Percentiles rank a stretch among this genome's conserved stretches.
These are phyloP conservation scores for Panellus pusillus DNA, from an alignment of 768 basidiomycete species.

Conservation along the genomic window DNA sequence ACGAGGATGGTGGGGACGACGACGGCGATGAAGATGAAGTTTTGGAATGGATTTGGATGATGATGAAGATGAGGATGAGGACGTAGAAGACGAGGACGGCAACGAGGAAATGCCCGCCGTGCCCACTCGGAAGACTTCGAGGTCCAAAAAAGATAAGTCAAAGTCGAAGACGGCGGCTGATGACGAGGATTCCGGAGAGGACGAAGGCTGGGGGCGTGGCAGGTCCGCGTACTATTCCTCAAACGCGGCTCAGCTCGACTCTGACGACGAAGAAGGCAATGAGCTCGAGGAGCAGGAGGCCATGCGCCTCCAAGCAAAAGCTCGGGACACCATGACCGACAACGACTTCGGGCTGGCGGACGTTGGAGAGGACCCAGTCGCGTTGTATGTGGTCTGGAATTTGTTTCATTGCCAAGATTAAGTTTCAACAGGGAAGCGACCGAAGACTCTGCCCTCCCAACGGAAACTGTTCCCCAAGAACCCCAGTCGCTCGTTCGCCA, in stretches of 20 bases:
- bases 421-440: conserved; percentile 32
- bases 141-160: conserved; percentile 24
- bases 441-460: conserved; percentile 37
- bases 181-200: conserved; percentile 42
- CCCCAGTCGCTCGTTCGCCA: conserved; percentile 60
- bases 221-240: conserved; percentile 85
- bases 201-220: conserved; percentile 79
- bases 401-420: background rate
- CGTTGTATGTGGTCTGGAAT: conserved; percentile 7
- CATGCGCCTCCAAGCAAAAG: conserved; percentile 72
- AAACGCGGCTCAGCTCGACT: conserved; percentile 77
- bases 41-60: conserved; percentile 30
- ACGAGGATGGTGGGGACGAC: conserved; percentile 38
- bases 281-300: conserved; percentile 90
- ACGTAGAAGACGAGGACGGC: conserved; percentile 28
- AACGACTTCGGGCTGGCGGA: conserved; percentile 86
- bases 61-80: conserved; percentile 25
- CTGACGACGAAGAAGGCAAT: conserved; percentile 86
- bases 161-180: conserved; percentile 22
- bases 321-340: conserved; percentile 67
- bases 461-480: conserved; percentile 50
- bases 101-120: conserved; percentile 6
- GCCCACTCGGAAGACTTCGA: conserved; percentile 15
- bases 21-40: conserved; percentile 39
- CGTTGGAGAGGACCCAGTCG: conserved; percentile 34